These are phyloP conservation scores for Effrenium voratum DNA, from an alignment of 73 alveolate genomes.

Conservation along the genomic window DNA sequence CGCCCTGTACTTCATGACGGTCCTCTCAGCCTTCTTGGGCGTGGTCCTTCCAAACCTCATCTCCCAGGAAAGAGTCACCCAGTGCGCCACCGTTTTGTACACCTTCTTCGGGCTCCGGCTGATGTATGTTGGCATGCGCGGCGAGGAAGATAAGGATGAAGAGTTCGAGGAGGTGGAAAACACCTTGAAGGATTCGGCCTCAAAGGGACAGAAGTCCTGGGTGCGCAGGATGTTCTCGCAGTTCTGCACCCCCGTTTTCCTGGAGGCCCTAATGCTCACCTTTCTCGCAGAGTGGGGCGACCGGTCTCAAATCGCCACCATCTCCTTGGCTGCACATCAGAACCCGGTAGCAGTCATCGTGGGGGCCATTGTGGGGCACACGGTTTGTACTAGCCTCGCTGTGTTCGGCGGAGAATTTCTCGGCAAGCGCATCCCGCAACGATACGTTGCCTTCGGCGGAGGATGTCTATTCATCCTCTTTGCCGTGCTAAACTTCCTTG, in stretches of 20 bases:
- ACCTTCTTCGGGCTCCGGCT: slow-evolving; percentile 90
- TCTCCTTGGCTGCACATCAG: slow-evolving; percentile 94
- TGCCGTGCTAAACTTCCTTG: slow-evolving; percentile 34
- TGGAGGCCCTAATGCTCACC: slow-evolving; percentile 86
- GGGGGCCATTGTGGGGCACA: slow-evolving; percentile 87
- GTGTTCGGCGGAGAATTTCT: slow-evolving; percentile 74
- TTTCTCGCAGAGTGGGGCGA: slow-evolving; percentile 96
- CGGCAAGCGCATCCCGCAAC: slow-evolving; percentile 91
- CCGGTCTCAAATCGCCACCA: slow-evolving; percentile 95
- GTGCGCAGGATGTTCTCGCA: slow-evolving; percentile 90
- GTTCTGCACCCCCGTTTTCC: slow-evolving; percentile 88
- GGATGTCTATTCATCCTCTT: slow-evolving; percentile 62
- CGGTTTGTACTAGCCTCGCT: slow-evolving; percentile 72
- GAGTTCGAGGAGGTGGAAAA: slow-evolving; percentile 93
- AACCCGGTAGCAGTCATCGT: slow-evolving; percentile 56
- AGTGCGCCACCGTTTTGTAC: slow-evolving; percentile 87
- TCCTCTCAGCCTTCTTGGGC: neutral
- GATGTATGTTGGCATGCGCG: slow-evolving; percentile 85
- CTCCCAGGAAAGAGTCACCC: slow-evolving; percentile 93
- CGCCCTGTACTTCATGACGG: slow-evolving; percentile 85
- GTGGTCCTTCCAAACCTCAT: slow-evolving; percentile 86
- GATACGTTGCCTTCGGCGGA: slow-evolving; percentile 90
- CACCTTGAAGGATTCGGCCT: slow-evolving; percentile 91
- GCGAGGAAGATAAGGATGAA: slow-evolving; percentile 87
- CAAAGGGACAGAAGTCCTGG: slow-evolving; percentile 70